Base-by-base conservation (phyloP, 2,329 filamentous ascomycete species). In the Colletotrichum australisinense region DNA sequence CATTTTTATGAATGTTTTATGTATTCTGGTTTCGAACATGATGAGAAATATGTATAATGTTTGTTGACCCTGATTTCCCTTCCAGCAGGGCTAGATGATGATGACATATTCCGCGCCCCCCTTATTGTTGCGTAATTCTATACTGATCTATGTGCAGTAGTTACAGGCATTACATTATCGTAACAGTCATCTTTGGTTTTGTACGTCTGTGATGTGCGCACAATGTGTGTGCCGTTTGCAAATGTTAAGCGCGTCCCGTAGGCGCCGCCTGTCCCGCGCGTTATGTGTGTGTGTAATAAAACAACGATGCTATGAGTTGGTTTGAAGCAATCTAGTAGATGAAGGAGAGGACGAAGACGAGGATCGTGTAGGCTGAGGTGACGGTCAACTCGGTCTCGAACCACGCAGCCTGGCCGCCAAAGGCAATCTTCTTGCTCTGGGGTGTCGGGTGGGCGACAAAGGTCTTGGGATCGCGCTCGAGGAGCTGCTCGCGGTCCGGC, bases 401-500 rank as follows among this genome's bases (percentile, higher is more conserved):
- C 84, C 86, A 89, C 22, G 87, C 86, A 9, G 87, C 87, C 79
- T 88, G 86, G 38, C 84, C 85, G 62, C 85, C 85, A 76, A 88
- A 89, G 1, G 87, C 86, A 77, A 87, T 87, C 81, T 88, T 88
- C 83, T 89, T 89, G 81, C 85, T 88, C 76, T 81, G 75, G 5
- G 81, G 80, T 0, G 86, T 86, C 5, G 88, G 88, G 74, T 88
- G 84, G 3, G 87, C 87, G n/a, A 89, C 84, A 24, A 85, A 83
- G 5, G 87, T 89, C 81, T 88, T 88, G 38, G 84, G 80, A 76
- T 92, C 90, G 11, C 89, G 84, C 5, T 84, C 81, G 57, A 92
- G 81, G 16, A 92, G 80, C 6, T 89, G 85, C 78, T 91, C 87
- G 19, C 90, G 86, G 38, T 90, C 87, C 0, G 89, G 88, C 82